Evolutionary conservation across 257 asterid species (phyloP), one percentile per base, ranked within the genome.

Genomic region (Leonotis leonurus): DNA sequence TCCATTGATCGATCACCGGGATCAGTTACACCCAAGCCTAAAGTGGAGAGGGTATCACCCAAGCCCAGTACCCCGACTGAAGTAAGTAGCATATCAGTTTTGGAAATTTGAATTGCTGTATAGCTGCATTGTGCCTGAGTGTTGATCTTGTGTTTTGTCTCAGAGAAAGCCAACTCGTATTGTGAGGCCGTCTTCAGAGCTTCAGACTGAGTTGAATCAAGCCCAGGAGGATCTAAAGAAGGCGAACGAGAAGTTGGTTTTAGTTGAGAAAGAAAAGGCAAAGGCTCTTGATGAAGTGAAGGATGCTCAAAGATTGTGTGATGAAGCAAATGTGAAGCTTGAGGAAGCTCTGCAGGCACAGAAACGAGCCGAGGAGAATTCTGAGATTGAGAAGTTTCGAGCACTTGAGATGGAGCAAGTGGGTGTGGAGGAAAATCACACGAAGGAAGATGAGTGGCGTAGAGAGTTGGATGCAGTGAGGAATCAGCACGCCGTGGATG

Each of bases 321-420:
- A 82, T 63, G 97, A 83, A 63, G 89, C 95, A 14, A 83, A 83
- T 58, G 89, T 68, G 85, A 91, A 81, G 82, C 90, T 91, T 46
- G 75, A 70, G 65, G 94, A 88, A 71, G 96, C 94, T 37, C 54
- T 84, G 77, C 73, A 64, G 60, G 94, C 94, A 62, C 92, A 76
- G 72, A 91, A 78, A 67, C 90, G 73, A 60, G 97, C 93, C 0
- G 97, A 88, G 74, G 97, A 86, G 64, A 60, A 71, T 77, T 77
- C 88, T 9, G 98, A 91, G 67, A 81, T 88, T n/a, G 97, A 91
- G 58, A 89, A 80, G 65, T 93, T 93, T 45, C 87, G 90, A 36
- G 70, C 93, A n/a, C 51, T 67, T 54, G 72, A 86, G 78, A 69
- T 85, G 76, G 71, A 57, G 68, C 67, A 50, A 72, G 89, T 84